phyloP scores from a whole-genome alignment of 2,329 filamentous ascomycete species.

The Neonectria faginata region DNA sequence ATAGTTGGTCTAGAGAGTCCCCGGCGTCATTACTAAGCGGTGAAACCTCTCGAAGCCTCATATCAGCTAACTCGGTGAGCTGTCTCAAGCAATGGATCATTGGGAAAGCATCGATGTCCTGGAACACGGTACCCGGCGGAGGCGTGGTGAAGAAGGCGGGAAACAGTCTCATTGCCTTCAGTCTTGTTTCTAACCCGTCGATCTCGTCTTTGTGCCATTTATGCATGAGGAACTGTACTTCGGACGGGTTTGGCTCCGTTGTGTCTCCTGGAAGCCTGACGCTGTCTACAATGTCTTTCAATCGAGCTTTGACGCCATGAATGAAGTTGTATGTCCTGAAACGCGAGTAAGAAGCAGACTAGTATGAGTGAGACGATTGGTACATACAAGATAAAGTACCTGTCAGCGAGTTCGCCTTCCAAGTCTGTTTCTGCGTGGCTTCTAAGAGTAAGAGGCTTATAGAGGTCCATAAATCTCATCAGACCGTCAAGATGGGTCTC shows the following conservation, averaged over 20 bases:
- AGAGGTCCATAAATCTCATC: constrained; percentile 37
- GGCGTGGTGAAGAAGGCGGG: constrained; percentile 35
- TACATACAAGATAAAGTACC: constrained; percentile 36
- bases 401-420: constrained; percentile 35
- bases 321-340: constrained; percentile 38
- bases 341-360: background rate
- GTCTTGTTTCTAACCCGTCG: constrained; percentile 19
- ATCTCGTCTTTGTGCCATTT: constrained; percentile 34
- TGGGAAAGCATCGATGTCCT: constrained; percentile 19
- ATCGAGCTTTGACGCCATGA: constrained; percentile 39
- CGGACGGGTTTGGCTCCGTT: background rate
- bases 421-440: background rate
- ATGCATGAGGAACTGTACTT: constrained; percentile 28
- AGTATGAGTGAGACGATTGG: rapidly evolving
- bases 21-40: background rate
- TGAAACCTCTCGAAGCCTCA: background rate
- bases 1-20: constrained; percentile 15
- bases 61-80: constrained; percentile 14
- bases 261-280: background rate
- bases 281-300: constrained; percentile 28
- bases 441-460: constrained; percentile 9
- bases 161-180: constrained; percentile 33
- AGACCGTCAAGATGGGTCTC: constrained; percentile 38
- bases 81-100: constrained; percentile 25
- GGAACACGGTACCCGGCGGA: constrained; percentile 11